Conservation (phyloP, 202 grass and related monocot species). For the Eragrostis tef region DNA sequence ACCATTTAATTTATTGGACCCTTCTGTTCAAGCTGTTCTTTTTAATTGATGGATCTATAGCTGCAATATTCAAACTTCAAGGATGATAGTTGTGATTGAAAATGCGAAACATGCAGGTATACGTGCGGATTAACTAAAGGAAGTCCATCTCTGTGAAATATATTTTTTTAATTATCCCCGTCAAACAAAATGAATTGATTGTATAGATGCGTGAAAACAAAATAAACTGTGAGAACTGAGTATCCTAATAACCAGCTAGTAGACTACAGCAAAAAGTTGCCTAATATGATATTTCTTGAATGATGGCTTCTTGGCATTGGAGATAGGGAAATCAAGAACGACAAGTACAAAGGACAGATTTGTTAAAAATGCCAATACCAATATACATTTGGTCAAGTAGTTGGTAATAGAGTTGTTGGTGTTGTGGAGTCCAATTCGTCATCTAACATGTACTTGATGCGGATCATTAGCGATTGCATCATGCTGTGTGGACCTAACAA, state of each 20-base stretch:
- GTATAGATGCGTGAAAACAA: neutral
- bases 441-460: neutral
- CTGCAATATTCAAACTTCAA: neutral
- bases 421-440: neutral
- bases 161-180: too few relatives aligned
- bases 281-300: neutral
- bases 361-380: neutral
- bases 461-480: neutral
- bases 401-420: neutral
- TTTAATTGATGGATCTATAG: neutral
- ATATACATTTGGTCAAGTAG: neutral
- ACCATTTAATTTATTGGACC: neutral
- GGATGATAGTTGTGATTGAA: neutral
- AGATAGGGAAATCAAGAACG: neutral
- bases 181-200: too few relatives aligned
- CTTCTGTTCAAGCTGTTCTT: neutral
- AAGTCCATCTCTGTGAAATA: neutral
- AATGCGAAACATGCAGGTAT: neutral
- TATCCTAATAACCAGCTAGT: neutral
- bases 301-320: neutral
- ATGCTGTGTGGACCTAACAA: neutral
- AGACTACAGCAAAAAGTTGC: neutral
- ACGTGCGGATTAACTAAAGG: neutral
- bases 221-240: neutral
- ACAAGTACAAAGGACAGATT: neutral